Evolutionary conservation across 805 yeast genomes (phyloP), one percentile per base, ranked within the genome.

Genomic region (Cyberlindnera veronae): DNA sequence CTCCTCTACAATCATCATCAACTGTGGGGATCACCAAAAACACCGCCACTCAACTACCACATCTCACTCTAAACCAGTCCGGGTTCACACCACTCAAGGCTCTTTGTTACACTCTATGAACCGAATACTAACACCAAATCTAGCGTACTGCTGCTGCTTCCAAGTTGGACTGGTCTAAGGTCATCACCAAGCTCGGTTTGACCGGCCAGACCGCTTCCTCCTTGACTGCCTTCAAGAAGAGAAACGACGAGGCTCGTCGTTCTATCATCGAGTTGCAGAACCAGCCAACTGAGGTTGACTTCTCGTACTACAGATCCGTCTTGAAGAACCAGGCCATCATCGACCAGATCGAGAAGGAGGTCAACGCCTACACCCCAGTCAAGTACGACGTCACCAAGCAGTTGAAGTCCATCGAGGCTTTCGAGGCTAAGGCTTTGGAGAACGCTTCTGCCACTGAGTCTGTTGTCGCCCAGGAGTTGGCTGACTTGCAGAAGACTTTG

Each of bases 181-280:
- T 93, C 63, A 77, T 86, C 64, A 71, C 90, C 54, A 79, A 89
- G 54, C 77, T 93, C 62, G 96, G 96, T 45, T 77, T 93, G 62
- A 79, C 96, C 46, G 99, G 99, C 49, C 71, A 81, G 62, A 93
- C 99, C 48, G 95, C 96, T 45, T 62, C 85, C 39, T 79, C 95
- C 32, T 74, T 93, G 65, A 79, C 93, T 39, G 77, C 95, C 22
- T 93, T 93, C 84, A 90, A 90, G 72, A 91, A 93, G 86, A 87
- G 99, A 79, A 84, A 89, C 68, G 99, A 93, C 62, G 98, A 93
- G 66, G 98, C 98, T 55, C 84, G 89, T 74, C 83, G 87, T 72
- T 77, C 76, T 58, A 71, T 86, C 57, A 69, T 74, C 55, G 83
- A 80, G 50, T 74, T 91, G 55, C 72, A 79, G 62, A 70, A 74